Evolutionary conservation across 352 stramenopile species (phyloP), one percentile per base, ranked within the genome.

Genomic region (Phytophthora pisi): DNA sequence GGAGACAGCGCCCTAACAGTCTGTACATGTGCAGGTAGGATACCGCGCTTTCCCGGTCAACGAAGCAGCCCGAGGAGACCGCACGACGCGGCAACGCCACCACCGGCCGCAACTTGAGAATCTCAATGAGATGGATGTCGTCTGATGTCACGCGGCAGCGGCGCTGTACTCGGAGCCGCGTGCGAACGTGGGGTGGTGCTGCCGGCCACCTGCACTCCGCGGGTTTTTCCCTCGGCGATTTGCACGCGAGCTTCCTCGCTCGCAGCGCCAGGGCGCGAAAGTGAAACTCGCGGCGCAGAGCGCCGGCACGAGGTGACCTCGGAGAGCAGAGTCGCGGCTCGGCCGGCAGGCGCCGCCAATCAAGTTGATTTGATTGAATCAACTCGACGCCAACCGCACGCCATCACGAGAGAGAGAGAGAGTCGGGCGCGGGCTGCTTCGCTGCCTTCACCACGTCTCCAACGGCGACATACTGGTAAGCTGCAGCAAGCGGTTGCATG

Each of bases 171-270:
- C 11, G 2, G 20, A 38, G 11, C 31, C 11, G 9, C 31, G 31
- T 3, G 34, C 34, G 34, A 42, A 42, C 34, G 34, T 42, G 34
- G 34, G 34, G 34, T 16, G 34, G 34, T 15, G 34, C 28, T 31
- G 28, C 8, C 4, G 8, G 28, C 10, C 34, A 42, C 34, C 34
- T 40, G 34, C 34, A 40, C 15, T 61, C 49, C 30, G 42, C 34
- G 13, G 34, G 18, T 15, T 42, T 50, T 67, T 61, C 52, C 61
- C 61, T 46, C 4, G 9, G 23, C 13, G 62, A 69, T 69, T 64
- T 69, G 62, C 53, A 43, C 10, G 20, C 10, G 23, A 30, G 45
- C 20, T 8, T 49, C 10, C n/a, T 15, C 45, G 16, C 20, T 42
- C 7, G 23, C 54, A 67, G 30, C 60, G 40, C 43, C 61, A 67